A percentile compares a stretch with the other conserved stretches of the same genome.
Conservation (phyloP, 768 basidiomycete species). For the Pisolithus tinctorius region DNA sequence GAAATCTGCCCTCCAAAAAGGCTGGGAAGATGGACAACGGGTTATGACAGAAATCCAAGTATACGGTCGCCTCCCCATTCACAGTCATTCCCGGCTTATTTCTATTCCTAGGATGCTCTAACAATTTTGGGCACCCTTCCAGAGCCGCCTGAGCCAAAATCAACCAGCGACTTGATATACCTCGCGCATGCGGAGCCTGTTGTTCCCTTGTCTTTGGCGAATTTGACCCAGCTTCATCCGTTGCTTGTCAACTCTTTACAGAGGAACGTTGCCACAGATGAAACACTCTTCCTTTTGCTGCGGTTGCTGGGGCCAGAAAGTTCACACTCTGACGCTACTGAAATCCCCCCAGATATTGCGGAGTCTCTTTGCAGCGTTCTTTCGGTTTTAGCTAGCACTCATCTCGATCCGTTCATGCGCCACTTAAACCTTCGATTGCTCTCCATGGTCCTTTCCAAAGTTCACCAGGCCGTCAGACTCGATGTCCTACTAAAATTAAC, state of each 20-base stretch:
- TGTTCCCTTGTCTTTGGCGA: slow-evolving; percentile 7
- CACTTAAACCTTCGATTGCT: slow-evolving; percentile 58
- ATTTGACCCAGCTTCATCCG: slow-evolving; percentile 28
- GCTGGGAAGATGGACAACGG: slow-evolving; percentile 36
- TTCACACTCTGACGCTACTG: slow-evolving; percentile 1
- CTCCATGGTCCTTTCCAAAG: slow-evolving; percentile 42
- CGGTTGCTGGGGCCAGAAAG: slow-evolving; percentile 5
- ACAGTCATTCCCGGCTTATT: not conserved
- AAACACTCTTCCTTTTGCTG: slow-evolving; percentile 53
- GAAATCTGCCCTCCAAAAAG: slow-evolving; percentile 23
- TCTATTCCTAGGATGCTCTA: slow-evolving; percentile 25
- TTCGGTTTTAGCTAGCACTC: slow-evolving; percentile 51
- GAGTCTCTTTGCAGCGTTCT: slow-evolving; percentile 44
- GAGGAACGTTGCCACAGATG: slow-evolving; percentile 48
- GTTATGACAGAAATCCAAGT: slow-evolving; percentile 36
- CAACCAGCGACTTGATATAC: slow-evolving; percentile 23
- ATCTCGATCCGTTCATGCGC: slow-evolving; percentile 51
- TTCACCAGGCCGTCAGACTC: slow-evolving; percentile 43
- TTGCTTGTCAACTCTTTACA: slow-evolving; percentile 46
- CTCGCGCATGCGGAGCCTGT: slow-evolving; percentile 15
- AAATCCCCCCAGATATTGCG: slow-evolving; percentile 38
- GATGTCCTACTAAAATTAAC: slow-evolving; percentile 51
- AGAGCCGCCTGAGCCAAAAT: slow-evolving; percentile 13
- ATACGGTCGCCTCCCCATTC: slow-evolving; percentile 10
- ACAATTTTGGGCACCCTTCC: slow-evolving; percentile 21